Conservation (phyloP, 2,329 filamentous ascomycete species). For the Paecilomyces niveus region DNA sequence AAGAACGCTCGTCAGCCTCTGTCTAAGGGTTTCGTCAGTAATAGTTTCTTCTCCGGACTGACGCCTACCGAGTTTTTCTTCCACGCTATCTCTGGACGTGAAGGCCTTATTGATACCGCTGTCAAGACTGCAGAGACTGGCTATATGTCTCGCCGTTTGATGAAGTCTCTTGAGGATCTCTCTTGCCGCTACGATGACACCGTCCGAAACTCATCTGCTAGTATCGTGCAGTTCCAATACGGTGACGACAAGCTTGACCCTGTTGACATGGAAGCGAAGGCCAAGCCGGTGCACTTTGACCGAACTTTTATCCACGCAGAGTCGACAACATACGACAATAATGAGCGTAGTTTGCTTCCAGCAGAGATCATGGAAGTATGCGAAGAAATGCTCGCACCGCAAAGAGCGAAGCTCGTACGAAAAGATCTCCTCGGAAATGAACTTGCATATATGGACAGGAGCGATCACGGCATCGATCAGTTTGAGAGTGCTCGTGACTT, state of each 20-base stretch:
- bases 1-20: conserved; percentile 89
- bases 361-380: conserved; percentile 65
- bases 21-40: conserved; percentile 92
- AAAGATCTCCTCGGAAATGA: conserved; percentile 55
- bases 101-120: conserved; percentile 96
- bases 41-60: conserved; percentile 93
- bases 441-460: conserved; percentile 64
- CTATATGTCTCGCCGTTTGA: conserved; percentile 96
- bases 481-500: conserved; percentile 79
- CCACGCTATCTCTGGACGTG: conserved; percentile 96
- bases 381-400: conserved; percentile 57
- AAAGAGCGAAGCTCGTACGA: conserved; percentile 59
- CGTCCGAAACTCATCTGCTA: conserved; percentile 80
- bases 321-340: conserved; percentile 71
- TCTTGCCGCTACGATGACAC: conserved; percentile 92
- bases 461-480: conserved; percentile 63
- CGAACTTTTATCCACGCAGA: conserved; percentile 79
- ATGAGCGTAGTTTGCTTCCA: conserved; percentile 65
- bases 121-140: conserved; percentile 98
- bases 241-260: conserved; percentile 94
- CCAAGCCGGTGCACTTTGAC: conserved; percentile 84
- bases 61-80: conserved; percentile 91
- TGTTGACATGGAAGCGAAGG: conserved; percentile 93
- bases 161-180: conserved; percentile 95
- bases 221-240: conserved; percentile 94